Base-by-base conservation (phyloP, 768 basidiomycete genomes). In the Leucogyrophana mollusca region DNA sequence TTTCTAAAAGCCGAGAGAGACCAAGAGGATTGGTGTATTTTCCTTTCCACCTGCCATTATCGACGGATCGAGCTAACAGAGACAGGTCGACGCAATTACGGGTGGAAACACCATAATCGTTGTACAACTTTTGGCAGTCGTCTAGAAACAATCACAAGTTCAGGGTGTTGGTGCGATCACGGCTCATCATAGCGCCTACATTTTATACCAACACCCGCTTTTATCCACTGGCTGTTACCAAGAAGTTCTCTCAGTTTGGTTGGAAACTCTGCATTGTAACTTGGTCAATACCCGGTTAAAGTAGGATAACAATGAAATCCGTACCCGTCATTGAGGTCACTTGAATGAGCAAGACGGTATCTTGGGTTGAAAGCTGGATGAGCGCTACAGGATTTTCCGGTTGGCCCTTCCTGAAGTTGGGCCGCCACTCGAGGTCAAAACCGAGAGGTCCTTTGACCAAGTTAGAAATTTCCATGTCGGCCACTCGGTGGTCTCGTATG, bases 361-460 rank as follows among this genome's bases (percentile, higher is more conserved):
- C 60, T 3, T 65, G 56, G 51, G 71, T 80, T 2, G 87, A 83
- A 14, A 91, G 74, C 59, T 92, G 89, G 3, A 91, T 73, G 18
- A 91, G 73, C 3, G 90, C 81, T 16, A 87, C 82, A 18, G 74
- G 84, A 57, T 90, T 86, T 61, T 83, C 77, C 21, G 65, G 56
- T 20, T 64, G 57, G 16, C 83, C 80, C 57, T 78, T 82, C 37
- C 53, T 51, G 54, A 66, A 81, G 16, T 57, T 78, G 0, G 90
- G 90, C 49, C 75, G 80, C 88, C 90, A 91, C 64, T 92, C 90
- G 30, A 88, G 70, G 58, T 92, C 90, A 52, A 91, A 82, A 21
- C 90, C 90, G 40, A 78, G 34, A 11, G 58, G 60, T 3, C 65
- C 66, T 20, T 34, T 46, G 6, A 56, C 54, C n/a, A 66, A 39